Evolutionary conservation across 768 basidiomycete species (phyloP), one percentile per base, ranked within the genome.

Genomic region (Tremella yokohamensis): DNA sequence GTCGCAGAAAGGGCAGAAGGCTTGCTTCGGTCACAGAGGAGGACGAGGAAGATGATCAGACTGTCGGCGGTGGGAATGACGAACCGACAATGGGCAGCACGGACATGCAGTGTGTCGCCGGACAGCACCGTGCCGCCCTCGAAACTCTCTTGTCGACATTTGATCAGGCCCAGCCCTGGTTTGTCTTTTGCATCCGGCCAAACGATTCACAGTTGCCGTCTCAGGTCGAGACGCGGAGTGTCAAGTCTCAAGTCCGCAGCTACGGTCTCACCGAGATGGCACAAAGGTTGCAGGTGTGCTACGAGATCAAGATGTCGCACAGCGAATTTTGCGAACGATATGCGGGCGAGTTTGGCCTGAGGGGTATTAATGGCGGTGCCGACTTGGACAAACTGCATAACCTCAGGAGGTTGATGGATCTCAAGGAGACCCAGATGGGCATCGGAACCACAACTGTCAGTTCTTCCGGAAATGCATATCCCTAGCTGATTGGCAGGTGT

Each of bases 181-280:
- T 85, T 66, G 82, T 96, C 16, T 90, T 94, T 77, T 96, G 91
- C 70, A 78, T 98, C 66, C 91, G 88, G 73, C 91, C 93, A 3
- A 99, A 98, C 72, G 92, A 97, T 78, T 86, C 90, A 22, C 94
- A 94, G 71, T 78, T 97, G 18, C 91, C 93, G 39, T 90, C 91
- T 72, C 93, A 97, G 73, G 79, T 97, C 52, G 94, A 98, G 79
- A 88, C 89, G 11, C 81, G 92, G 45, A 86, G 87, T 40, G 87
- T 97, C 49, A 94, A 92, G 75, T 88, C 89, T 0, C 94, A 98
- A 78, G 86, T 98, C 38, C 82, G 88, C 50, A 87, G 88, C 56
- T 70, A 86, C 22, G 89, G 91, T 0, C 68, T 98, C 65, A 78
- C 85, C 1, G 89, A 90, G 78, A 82, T 97, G 61, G 84, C 87